These are phyloP conservation scores for Candida anglica DNA, from an alignment of 805 yeast species.

Conservation along the genomic window DNA sequence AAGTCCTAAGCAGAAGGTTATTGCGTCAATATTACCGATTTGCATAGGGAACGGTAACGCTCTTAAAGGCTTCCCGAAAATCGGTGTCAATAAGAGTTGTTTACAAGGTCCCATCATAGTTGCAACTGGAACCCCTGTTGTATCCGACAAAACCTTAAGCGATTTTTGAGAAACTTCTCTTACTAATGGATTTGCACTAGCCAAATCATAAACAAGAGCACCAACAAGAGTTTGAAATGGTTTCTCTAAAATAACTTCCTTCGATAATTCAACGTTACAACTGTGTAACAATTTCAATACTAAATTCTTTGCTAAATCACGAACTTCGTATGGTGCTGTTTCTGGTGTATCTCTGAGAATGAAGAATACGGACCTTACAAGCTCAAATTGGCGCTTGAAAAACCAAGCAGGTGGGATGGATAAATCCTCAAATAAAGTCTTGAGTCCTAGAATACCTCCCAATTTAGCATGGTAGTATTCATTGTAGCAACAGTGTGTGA, in stretches of 20 bases:
- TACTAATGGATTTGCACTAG: constrained; percentile 80
- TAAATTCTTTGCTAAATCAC: constrained; percentile 65
- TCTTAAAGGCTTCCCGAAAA: constrained; percentile 92
- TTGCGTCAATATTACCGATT: constrained; percentile 95
- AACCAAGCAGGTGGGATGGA: constrained; percentile 71
- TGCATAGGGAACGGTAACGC: constrained; percentile 99
- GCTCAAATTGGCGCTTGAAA: constrained; percentile 73
- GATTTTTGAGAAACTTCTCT: constrained; percentile 78
- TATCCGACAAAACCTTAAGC: constrained; percentile 61
- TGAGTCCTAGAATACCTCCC: constrained; percentile 85
- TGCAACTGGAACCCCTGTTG: constrained; percentile 66
- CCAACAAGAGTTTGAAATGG: constrained; percentile 80
- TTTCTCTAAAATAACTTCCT: constrained; percentile 61
- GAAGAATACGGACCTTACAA: constrained; percentile 82
- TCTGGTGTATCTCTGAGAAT: constrained; percentile 86
- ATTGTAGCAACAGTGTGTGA: constrained; percentile 89
- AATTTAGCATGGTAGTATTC: constrained; percentile 81
- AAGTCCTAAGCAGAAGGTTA: constrained; percentile 81
- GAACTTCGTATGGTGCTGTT: constrained; percentile 80
- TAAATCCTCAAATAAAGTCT: constrained; percentile 65
- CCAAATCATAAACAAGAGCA: constrained; percentile 88
- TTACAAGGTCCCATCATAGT: constrained; percentile 80
- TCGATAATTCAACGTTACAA: constrained; percentile 60
- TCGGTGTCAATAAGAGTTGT: constrained; percentile 80
- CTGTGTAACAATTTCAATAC: constrained; percentile 59